Base-by-base conservation (phyloP, 148 eudicot species). In the Drosera capensis region DNA sequence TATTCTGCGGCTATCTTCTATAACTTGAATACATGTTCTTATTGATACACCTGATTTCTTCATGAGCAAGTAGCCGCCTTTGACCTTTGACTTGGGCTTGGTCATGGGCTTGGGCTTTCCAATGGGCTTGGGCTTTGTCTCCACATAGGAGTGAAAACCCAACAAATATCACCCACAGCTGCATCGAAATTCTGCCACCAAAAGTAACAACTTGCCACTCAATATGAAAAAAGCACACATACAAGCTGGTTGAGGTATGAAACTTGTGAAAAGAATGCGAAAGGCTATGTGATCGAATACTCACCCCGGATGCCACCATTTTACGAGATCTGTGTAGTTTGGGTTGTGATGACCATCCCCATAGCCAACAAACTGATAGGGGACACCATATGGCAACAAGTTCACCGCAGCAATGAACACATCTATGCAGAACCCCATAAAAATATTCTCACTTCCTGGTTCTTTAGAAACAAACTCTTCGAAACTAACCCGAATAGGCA, bases 111-210 rank as follows among this genome's bases (percentile, higher is more conserved):
- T n/a, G n/a, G n/a, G n/a, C n/a, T n/a, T n/a, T n/a, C n/a, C n/a
- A n/a, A n/a, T n/a, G n/a, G n/a, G n/a, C n/a, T n/a, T n/a, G n/a
- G n/a, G n/a, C n/a, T n/a, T n/a, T n/a, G n/a, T n/a, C n/a, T n/a
- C n/a, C n/a, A n/a, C n/a, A n/a, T n/a, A n/a, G n/a, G n/a, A n/a
- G n/a, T n/a, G n/a, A n/a, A n/a, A n/a, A n/a, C n/a, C n/a, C n/a
- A n/a, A n/a, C n/a, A n/a, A n/a, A n/a, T 78, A 65, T 90, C 99
- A 49, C 99, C 99, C 38, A 90, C 66, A 23, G 70, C 97, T 48
- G 76, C 97, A 59, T 84, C 95, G 39, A 72, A 75, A 30, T 52
- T 60, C 94, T 88, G 65, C 29, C 55, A 46, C 1, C 54, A 55
- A 14, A 2, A 48, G 40, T 11, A 30, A 11, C 2, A 6, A 4